These are phyloP conservation scores for Gentiana macrophylla DNA, from an alignment of 257 asterid species.

Conservation along the genomic window DNA sequence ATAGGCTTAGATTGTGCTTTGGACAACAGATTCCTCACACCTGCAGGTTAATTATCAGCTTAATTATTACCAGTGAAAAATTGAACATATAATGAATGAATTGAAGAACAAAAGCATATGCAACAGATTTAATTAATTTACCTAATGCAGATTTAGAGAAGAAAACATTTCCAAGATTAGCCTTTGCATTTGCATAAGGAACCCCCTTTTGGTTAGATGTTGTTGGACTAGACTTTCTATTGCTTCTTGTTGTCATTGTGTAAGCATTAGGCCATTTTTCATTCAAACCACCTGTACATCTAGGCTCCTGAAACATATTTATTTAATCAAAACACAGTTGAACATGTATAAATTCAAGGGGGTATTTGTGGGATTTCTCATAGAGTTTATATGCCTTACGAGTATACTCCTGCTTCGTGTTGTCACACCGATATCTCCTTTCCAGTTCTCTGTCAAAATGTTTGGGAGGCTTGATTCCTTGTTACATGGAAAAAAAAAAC, in stretches of 20 bases:
- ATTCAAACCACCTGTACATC: conserved; percentile 8
- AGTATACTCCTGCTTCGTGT: conserved; percentile 68
- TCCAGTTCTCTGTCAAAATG: conserved; percentile 25
- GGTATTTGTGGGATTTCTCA: background rate
- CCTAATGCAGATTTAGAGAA: background rate
- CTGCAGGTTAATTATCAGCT: conserved; percentile 31
- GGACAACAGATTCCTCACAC: conserved; percentile 36
- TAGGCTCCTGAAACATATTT: conserved; percentile 23
- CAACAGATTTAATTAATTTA: too few species aligned
- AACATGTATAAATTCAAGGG: background rate
- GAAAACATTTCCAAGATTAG: conserved; percentile 58
- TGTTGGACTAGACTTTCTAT: conserved; percentile 58
- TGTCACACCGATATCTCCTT: conserved; percentile 28
- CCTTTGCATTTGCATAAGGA: conserved; percentile 49
- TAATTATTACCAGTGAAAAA: background rate
- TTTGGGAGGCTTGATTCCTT: conserved; percentile 86
- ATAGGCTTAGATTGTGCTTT: conserved; percentile 43
- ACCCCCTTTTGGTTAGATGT: conserved; percentile 35
- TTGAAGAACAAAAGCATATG: too few species aligned
- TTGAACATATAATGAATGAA: background rate
- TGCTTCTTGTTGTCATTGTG: conserved; percentile 20
- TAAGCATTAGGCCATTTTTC: conserved; percentile 19
- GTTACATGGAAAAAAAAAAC: background rate
- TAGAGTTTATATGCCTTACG: conserved; percentile 21
- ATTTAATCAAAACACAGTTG: background rate